Base-by-base conservation (phyloP, 2,329 filamentous ascomycete species). In the Fusarium solani-melongenae region DNA sequence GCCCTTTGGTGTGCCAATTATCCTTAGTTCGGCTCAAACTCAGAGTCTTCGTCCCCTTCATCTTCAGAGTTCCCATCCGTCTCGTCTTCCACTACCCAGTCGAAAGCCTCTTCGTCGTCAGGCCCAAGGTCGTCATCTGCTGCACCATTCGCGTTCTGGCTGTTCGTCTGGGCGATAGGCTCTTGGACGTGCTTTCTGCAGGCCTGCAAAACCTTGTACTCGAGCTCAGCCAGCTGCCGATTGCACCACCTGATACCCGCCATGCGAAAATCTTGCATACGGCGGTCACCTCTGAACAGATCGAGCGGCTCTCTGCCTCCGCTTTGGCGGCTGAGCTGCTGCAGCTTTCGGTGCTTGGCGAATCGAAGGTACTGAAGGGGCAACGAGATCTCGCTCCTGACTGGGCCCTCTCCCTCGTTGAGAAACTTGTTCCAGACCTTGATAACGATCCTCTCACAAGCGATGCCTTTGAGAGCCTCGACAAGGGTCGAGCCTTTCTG, bases 401-500 rank as follows among this genome's bases (percentile, higher is more conserved):
- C 5, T 6, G 17, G 11, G 10, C 67, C 56, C 4, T 33, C 4
- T 14, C 64, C 64, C 2, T 51, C 56, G 33, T 67, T 72, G 24
- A 76, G 76, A 68, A 36, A 67, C 69, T 63, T 69, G 38, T 76
- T 79, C 46, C 76, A 73, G n/a, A 85, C 78, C 4, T 82, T 66
- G 61, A 87, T 66, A 9, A 71, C 70, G 17, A 87, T 68, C 63
- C 77, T 79, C 66, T 83, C 82, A 63, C 82, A 81, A 12, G 80
- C 78, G 7, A 86, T 68, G 0, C 67, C 53, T 20, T 73, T 69
- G 27, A 86, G 76, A 5, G 81, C 80, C 1, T 71, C 20, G 15
- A 81, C 69, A 14, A 85, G 78, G 17, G 64, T 70, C 2, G 81
- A 80, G 0, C 64, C 49, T 9, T 64, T 33, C 5, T 69, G 33